A percentile compares a stretch with the other conserved stretches of the same genome.
Conservation (phyloP, 2,329 filamentous ascomycete genomes). For the Alternaria gaisen region DNA sequence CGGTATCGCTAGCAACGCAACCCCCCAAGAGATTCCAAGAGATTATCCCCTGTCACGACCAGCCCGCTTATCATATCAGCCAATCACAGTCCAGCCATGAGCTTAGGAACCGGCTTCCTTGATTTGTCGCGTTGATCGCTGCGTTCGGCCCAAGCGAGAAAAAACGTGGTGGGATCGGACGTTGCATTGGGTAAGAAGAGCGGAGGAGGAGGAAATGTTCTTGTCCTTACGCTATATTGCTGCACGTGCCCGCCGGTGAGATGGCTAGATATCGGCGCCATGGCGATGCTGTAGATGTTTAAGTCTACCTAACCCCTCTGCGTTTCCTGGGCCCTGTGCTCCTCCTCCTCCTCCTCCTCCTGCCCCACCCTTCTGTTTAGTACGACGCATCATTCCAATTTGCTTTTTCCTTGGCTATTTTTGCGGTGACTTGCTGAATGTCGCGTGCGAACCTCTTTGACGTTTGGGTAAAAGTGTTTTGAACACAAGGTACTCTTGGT, state of each 20-base stretch:
- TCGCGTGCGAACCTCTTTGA: conserved; percentile 1
- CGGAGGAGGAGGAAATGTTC: too few relatives aligned
- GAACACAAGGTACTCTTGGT: too few relatives aligned
- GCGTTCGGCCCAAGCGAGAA: neutral
- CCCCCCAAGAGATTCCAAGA: conserved; percentile 10
- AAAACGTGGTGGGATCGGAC: conserved; percentile 8
- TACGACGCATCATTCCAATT: neutral
- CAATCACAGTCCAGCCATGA: conserved; percentile 6
- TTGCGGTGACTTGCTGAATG: neutral
- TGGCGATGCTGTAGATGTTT: neutral
- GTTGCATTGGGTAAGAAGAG: conserved; percentile 6
- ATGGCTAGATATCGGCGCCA: neutral
- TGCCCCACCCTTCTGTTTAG: conserved; percentile 1
- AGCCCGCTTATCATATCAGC: conserved; percentile 7
- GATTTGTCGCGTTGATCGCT: conserved; percentile 1
- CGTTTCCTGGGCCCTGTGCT: too few relatives aligned
- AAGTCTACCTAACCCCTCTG: neutral
- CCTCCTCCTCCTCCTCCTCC: conserved; percentile 3
- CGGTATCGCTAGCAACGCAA: neutral
- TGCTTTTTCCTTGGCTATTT: too few relatives aligned
- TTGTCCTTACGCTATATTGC: too few relatives aligned
- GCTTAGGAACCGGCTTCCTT: neutral
- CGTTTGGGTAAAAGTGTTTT: too few relatives aligned
- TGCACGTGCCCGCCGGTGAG: too few relatives aligned
- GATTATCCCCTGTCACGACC: neutral